A percentile compares a stretch with the other conserved stretches of the same genome.
phyloP scores from a whole-genome alignment of 2,329 filamentous ascomycete genomes.

The Aspergillus fischeri region DNA sequence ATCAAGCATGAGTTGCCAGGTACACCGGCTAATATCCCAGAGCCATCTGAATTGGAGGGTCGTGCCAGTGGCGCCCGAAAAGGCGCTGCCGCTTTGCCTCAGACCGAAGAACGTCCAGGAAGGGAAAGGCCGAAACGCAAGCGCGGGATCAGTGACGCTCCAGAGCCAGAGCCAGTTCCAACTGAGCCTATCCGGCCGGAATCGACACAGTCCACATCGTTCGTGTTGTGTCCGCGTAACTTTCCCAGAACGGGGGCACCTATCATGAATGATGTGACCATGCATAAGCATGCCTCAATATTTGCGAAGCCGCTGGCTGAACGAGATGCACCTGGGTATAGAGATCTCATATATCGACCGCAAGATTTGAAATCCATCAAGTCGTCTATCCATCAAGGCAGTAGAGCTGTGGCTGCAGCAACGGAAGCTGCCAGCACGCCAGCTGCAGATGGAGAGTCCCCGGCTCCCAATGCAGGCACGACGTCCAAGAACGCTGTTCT shows the following conservation, averaged over 20 bases:
- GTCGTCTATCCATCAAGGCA: conserved; percentile 58
- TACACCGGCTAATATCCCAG: conserved; percentile 31
- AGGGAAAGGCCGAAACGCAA: conserved; percentile 38
- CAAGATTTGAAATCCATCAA: conserved; percentile 76
- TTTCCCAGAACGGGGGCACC: conserved; percentile 66
- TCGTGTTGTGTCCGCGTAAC: conserved; percentile 42
- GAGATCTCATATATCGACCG: conserved; percentile 67
- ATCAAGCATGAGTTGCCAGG: conserved; percentile 33
- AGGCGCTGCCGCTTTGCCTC: conserved; percentile 10
- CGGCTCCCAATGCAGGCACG: conserved; percentile 28
- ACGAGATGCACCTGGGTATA: conserved; percentile 71
- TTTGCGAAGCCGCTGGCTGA: conserved; percentile 73
- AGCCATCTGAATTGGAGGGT: conserved; percentile 29
- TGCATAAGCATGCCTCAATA: conserved; percentile 73
- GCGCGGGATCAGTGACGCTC: conserved; percentile 32
- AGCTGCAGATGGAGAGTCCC: conserved; percentile 56
- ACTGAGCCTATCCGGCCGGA: conserved; percentile 26
- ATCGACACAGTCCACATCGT: conserved; percentile 28
- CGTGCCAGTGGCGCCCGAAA: conserved; percentile 28
- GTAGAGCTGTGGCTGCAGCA: conserved; percentile 40
- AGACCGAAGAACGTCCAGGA: conserved; percentile 23
- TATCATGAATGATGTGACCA: conserved; percentile 71
- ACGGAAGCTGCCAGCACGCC: conserved; percentile 62
- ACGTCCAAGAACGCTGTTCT: conserved; percentile 41
- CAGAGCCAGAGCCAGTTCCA: conserved; percentile 25